phyloP scores from a whole-genome alignment of 306 rosid genomes.

The Acacia melanoxylon region DNA sequence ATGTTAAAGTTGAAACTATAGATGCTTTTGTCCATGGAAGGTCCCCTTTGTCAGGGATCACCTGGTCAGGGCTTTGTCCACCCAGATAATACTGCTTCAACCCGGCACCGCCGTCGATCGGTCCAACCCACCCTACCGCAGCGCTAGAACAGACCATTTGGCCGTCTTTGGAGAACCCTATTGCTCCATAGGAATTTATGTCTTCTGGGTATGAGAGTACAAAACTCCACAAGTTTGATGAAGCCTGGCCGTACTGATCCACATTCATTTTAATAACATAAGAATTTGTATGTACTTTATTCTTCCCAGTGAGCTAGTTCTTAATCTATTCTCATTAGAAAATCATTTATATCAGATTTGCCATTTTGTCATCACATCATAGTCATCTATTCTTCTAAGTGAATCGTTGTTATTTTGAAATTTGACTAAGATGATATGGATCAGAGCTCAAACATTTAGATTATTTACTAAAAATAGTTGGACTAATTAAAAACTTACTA shows the following conservation, averaged over 20 bases:
- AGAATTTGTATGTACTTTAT: no score
- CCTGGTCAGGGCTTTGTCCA: not conserved
- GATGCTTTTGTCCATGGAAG: not conserved
- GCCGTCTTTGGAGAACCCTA: conserved; percentile 32
- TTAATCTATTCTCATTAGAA: no score
- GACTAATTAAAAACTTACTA: no score
- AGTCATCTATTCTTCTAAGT: no score
- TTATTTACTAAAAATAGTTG: no score
- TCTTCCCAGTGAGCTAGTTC: no score
- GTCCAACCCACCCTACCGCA: conserved; percentile 25
- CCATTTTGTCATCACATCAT: no score
- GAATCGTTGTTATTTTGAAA: no score
- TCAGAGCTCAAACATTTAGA: no score
- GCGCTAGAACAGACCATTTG: conserved; percentile 32
- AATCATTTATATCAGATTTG: no score
- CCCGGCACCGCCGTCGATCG: not conserved
- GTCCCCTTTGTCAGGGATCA: not conserved
- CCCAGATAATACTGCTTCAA: conserved; percentile 14
- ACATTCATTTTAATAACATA: no score
- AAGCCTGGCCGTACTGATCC: conserved; percentile 3
- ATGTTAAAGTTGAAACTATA: not conserved
- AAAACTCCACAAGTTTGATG: conserved; percentile 34
- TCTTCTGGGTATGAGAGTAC: conserved; percentile 26
- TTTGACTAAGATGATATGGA: no score
- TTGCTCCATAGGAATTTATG: conserved; percentile 24